These are phyloP conservation scores for Hypsizygus marmoreus DNA, from an alignment of 768 basidiomycete species.

Conservation along the genomic window DNA sequence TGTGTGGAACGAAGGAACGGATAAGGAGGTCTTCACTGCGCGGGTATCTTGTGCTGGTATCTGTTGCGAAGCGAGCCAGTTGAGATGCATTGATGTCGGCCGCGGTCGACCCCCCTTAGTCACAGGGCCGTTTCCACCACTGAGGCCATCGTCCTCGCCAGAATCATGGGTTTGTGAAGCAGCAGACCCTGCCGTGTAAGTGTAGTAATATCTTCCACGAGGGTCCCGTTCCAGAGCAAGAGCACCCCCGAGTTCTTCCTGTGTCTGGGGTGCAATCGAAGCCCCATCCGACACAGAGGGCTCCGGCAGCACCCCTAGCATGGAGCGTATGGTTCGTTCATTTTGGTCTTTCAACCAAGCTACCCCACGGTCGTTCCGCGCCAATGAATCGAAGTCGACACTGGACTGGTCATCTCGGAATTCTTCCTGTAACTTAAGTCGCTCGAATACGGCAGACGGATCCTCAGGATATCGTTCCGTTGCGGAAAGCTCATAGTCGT, in stretches of 20 bases:
- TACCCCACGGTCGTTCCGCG: conserved; percentile 67
- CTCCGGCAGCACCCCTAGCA: conserved; percentile 58
- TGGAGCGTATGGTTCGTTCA: conserved; percentile 59
- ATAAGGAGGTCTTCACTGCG: conserved; percentile 19
- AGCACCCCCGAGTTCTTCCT: conserved; percentile 55
- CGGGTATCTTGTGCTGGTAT: conserved; percentile 31
- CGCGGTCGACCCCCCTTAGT: conserved; percentile 37
- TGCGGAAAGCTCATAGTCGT: conserved; percentile 25
- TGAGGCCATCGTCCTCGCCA: conserved; percentile 49
- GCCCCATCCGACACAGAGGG: conserved; percentile 58
- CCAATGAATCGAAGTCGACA: conserved; percentile 43
- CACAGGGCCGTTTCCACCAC: conserved; percentile 23
- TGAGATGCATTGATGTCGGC: conserved; percentile 68
- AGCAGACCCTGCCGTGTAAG: conserved; percentile 59
- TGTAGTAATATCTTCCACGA: conserved; percentile 76
- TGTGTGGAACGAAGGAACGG: conserved; percentile 27
- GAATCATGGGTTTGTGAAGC: conserved; percentile 55
- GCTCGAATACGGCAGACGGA: conserved; percentile 54
- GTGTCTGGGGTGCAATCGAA: conserved; percentile 39
- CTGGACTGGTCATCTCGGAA: conserved; percentile 41
- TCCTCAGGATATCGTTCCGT: conserved; percentile 39
- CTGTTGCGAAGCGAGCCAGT: conserved; percentile 64
- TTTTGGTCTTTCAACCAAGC: conserved; percentile 87
- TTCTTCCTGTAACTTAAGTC: conserved; percentile 52
- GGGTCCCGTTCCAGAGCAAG: conserved; percentile 67